A percentile compares a stretch with the other conserved stretches of the same genome.
These are phyloP conservation scores for Starmerella gropengiesseri DNA, from an alignment of 805 yeast species.

Conservation along the genomic window DNA sequence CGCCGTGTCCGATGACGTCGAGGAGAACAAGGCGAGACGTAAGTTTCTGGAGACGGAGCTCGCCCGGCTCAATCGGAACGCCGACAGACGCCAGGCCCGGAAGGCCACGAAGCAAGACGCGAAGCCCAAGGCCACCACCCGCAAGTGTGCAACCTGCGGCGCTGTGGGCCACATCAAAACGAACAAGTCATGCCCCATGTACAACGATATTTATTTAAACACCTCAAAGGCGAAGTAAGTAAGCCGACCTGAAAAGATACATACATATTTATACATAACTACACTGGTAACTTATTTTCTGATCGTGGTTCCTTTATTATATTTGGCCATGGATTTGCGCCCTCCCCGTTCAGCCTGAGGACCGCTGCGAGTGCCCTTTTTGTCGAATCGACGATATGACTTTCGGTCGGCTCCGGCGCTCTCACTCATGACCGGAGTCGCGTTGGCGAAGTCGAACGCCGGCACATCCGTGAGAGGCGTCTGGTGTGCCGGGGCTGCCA, in stretches of 20 bases:
- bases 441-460: constrained; percentile 26
- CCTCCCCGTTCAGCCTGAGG: constrained; percentile 11
- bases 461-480: constrained; percentile 11
- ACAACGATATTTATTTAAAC: constrained; percentile 37
- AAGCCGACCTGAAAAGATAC: too few species aligned
- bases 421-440: constrained; percentile 22
- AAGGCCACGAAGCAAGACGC: constrained; percentile 47
- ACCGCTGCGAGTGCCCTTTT: background rate
- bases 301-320: constrained; percentile 16
- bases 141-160: constrained; percentile 93
- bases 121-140: constrained; percentile 57
- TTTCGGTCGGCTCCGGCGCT: background rate
- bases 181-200: constrained; percentile 83
- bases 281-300: background rate
- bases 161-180: constrained; percentile 92
- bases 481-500: constrained; percentile 1
- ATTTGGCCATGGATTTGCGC: constrained; percentile 14
- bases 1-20: constrained; percentile 71
- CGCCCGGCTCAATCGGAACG: constrained; percentile 69
- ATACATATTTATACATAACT: background rate
- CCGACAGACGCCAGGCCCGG: constrained; percentile 52
- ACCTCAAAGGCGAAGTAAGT: constrained; percentile 21
- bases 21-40: constrained; percentile 64
- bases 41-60: constrained; percentile 71
- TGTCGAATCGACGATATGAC: constrained; percentile 6